Evolutionary conservation across 495 filamentous ascomycete genomes (phyloP).

Genomic region (Daldinia bambusicola): DNA sequence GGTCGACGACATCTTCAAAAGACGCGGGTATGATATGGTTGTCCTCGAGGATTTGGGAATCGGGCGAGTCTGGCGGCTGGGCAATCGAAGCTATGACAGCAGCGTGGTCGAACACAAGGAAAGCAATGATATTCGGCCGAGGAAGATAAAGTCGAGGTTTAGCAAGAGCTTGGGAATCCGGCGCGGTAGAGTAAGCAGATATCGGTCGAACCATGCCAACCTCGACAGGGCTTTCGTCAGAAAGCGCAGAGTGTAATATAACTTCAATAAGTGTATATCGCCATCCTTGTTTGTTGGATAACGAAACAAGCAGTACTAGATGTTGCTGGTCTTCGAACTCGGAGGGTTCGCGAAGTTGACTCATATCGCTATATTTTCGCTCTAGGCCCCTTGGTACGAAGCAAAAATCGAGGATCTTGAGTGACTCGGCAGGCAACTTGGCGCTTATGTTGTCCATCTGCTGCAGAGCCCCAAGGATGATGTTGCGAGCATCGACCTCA

Average conservation of each 20-base stretch:
- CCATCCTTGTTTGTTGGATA: constrained; percentile 47
- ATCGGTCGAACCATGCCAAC: constrained; percentile 70
- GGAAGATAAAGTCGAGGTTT: constrained; percentile 82
- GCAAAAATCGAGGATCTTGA: constrained; percentile 61
- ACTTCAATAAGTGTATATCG: constrained; percentile 60
- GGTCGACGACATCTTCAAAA: constrained; percentile 86
- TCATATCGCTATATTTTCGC: constrained; percentile 54
- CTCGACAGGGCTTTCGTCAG: constrained; percentile 42
- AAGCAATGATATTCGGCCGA: constrained; percentile 79
- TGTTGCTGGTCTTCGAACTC: constrained; percentile 58
- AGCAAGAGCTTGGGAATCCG: constrained; percentile 51
- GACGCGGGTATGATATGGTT: constrained; percentile 64
- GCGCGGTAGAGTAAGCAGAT: constrained; percentile 66
- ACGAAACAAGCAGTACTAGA: constrained; percentile 53
- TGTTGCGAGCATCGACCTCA: constrained; percentile 56
- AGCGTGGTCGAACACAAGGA: constrained; percentile 79
- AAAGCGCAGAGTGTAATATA: constrained; percentile 46
- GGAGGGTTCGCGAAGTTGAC: constrained; percentile 53
- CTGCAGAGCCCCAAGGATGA: constrained; percentile 49
- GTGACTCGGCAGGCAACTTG: constrained; percentile 49
- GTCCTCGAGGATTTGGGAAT: constrained; percentile 74
- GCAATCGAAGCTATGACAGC: constrained; percentile 78
- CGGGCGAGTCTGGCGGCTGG: constrained; percentile 68
- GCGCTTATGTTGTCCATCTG: constrained; percentile 44
- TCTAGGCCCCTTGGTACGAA: constrained; percentile 58